Base-by-base conservation (phyloP, 768 basidiomycete species). In the Podaxis pistillaris region DNA sequence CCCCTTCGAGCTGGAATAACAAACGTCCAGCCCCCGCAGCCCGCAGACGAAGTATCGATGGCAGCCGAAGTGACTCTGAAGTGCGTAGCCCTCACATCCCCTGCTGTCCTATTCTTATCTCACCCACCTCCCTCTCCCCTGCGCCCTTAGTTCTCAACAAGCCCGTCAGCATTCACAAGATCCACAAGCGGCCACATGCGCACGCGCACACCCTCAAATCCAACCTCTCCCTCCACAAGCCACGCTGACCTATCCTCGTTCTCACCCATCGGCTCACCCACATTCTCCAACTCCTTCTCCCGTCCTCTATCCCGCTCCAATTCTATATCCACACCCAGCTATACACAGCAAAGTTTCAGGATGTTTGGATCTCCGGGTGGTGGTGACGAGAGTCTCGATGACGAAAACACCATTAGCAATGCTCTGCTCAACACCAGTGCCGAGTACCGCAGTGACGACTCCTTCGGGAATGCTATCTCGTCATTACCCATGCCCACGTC, bases 51-150 rank as follows among this genome's bases (percentile, higher is more conserved):
- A 93, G 91, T 64, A 84, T 90, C 66, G 90, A 89, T 9, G 88
- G 88, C n/a, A 82, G 81, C 63, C 76, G 81, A 30, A 93, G 91
- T 68, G 92, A 94, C 66, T 86, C 87, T 2, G 92, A 94, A 80
- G 91, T 91, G 47, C 56, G 83, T 66, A 41, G 58, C 37, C 64
- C 30, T 26, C 49, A 58, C 38, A 60, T 57, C 8, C 33, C 33
- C 9, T 9, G 33, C 33, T 33, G 33, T 33, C 33, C 33, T 62
- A 52, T 6, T 58, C 54, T 38, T 60, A 37, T 56, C 50, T 54
- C 24, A 15, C 40, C 46, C 37, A 12, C n/a, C 26, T 36, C 24
- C 37, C n/a, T 15, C 57, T 24, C 50, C 22, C 26, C 46, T 64
- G 52, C 28, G 56, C 56, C 54, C 69, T 53, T 30, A 44, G 38